Evolutionary conservation across 352 stramenopile genomes (phyloP).

Genomic region (Globisporangium recalcitrans): DNA sequence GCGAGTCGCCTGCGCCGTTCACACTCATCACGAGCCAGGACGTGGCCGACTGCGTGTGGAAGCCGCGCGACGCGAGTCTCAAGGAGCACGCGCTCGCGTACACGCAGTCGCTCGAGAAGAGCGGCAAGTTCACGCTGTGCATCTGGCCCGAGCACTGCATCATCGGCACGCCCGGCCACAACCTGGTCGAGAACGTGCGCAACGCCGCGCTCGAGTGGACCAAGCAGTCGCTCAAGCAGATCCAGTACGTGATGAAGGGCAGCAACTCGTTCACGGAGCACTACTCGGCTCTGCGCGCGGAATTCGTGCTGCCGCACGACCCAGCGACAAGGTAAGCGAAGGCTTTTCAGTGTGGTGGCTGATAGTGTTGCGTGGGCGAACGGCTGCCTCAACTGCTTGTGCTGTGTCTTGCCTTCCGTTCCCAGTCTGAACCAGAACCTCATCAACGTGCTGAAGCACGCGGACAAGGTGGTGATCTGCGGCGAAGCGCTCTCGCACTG

Average conservation of each 20-base stretch:
- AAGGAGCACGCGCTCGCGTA: conserved; percentile 89
- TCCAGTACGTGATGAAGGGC: conserved; percentile 92
- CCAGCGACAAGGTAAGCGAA: conserved; percentile 43
- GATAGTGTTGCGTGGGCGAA: neutral
- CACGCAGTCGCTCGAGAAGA: conserved; percentile 81
- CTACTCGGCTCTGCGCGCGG: conserved; percentile 92
- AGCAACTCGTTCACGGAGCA: conserved; percentile 95
- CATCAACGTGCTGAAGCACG: conserved; percentile 80
- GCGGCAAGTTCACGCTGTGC: conserved; percentile 88
- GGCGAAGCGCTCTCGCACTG: conserved; percentile 95
- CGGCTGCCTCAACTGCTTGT: neutral
- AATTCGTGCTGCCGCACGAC: conserved; percentile 86
- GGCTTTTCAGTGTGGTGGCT: neutral
- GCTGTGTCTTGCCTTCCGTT: conserved; percentile 10
- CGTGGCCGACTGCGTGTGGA: conserved; percentile 53
- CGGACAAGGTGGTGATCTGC: conserved; percentile 87
- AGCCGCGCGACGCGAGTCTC: conserved; percentile 54
- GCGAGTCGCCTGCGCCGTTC: conserved; percentile 84
- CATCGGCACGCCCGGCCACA: conserved; percentile 88
- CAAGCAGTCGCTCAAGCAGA: conserved; percentile 43
- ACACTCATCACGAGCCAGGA: conserved; percentile 89
- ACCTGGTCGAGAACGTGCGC: conserved; percentile 80
- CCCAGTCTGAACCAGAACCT: conserved; percentile 80
- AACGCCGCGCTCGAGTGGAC: conserved; percentile 85
- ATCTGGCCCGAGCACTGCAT: conserved; percentile 98